Evolutionary conservation across 2,329 filamentous ascomycete genomes (phyloP).

Genomic region (Sarocladium strictum): DNA sequence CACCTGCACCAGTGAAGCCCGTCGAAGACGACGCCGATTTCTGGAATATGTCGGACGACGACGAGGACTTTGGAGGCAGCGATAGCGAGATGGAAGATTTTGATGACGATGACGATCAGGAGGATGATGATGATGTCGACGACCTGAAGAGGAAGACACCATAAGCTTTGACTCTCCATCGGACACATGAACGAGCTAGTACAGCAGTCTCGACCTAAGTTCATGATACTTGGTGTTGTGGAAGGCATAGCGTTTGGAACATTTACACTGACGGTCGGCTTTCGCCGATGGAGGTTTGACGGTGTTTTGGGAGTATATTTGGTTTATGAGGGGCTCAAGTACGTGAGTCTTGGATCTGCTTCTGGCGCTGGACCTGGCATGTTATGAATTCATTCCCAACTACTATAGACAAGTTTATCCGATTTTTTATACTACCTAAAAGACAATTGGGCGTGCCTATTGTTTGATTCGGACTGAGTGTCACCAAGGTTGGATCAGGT

Average conservation of each 20-base stretch:
- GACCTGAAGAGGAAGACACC: slow-evolving; percentile 25
- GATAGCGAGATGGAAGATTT: slow-evolving; percentile 61
- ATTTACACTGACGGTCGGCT: neutral
- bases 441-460: too few relatives aligned
- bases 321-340: neutral
- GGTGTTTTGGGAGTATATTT: neutral
- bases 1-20: slow-evolving; percentile 52
- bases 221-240: neutral
- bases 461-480: too few relatives aligned
- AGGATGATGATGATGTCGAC: slow-evolving; percentile 43
- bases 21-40: slow-evolving; percentile 71
- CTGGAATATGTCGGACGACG: slow-evolving; percentile 71
- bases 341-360: too few relatives aligned
- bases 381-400: too few relatives aligned
- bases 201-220: neutral
- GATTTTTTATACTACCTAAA: too few relatives aligned
- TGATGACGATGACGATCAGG: slow-evolving; percentile 51
- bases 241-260: slow-evolving; percentile 7
- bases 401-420: too few relatives aligned
- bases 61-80: slow-evolving; percentile 72
- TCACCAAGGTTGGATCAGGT: too few relatives aligned
- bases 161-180: neutral
- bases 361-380: too few relatives aligned
- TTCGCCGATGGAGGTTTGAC: neutral
- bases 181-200: neutral